Conservation (phyloP, 495 filamentous ascomycete species). For the Cudoniella acicularis region DNA sequence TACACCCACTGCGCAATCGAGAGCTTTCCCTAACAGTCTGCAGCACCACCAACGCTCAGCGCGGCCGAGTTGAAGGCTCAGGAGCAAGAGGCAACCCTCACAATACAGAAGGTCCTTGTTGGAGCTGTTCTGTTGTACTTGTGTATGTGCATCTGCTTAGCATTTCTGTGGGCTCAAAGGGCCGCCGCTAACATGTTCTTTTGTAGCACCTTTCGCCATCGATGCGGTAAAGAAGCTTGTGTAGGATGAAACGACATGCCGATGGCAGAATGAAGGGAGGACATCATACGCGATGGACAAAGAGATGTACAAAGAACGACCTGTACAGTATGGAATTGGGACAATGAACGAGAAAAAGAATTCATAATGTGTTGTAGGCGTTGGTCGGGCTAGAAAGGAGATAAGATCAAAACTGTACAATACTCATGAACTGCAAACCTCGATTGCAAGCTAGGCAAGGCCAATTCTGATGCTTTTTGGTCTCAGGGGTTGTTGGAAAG, state of each 20-base stretch:
- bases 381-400: not conserved
- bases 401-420: not conserved
- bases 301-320: not conserved
- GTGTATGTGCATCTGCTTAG: conserved; percentile 52
- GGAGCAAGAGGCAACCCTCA: conserved; percentile 67
- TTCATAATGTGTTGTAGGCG: not conserved
- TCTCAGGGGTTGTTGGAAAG: not conserved
- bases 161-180: not conserved
- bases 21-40: conserved; percentile 5
- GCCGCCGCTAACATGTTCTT: conserved; percentile 2
- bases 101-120: conserved; percentile 58
- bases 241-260: conserved; percentile 33
- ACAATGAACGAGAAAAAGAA: not conserved
- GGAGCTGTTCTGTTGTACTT: conserved; percentile 72
- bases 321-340: not conserved
- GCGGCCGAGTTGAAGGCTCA: conserved; percentile 55
- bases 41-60: conserved; percentile 45
- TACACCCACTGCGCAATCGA: not conserved
- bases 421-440: not conserved
- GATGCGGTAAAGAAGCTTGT: conserved; percentile 72
- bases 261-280: not conserved
- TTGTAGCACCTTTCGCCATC: conserved; percentile 71
- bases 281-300: not conserved
- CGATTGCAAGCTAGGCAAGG: not conserved
- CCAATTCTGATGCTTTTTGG: not conserved